A percentile compares a stretch with the other conserved stretches of the same genome.
Conservation (phyloP, 2,329 filamentous ascomycete genomes). For the Sordariomycetes sp. region DNA sequence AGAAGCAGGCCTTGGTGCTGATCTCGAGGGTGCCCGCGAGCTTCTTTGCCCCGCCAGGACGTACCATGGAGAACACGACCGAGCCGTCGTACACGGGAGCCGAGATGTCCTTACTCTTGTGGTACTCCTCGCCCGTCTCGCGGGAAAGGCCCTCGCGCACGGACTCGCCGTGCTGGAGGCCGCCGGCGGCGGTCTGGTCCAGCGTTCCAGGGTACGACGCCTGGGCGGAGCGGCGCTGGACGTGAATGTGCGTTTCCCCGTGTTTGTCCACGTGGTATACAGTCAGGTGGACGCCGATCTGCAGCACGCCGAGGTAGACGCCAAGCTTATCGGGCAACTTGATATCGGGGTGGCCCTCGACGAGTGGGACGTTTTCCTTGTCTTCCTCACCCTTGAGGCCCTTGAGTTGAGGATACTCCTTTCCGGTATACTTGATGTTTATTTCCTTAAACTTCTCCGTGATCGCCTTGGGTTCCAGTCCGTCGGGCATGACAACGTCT, state of each 20-base stretch:
- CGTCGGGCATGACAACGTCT: background rate
- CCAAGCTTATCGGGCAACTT: slow-evolving; percentile 20
- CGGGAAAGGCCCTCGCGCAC: slow-evolving; percentile 59
- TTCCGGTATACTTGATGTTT: background rate
- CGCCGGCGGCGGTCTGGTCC: slow-evolving; percentile 73
- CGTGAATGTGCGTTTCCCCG: slow-evolving; percentile 33
- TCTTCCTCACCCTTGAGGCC: background rate
- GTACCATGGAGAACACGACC: background rate
- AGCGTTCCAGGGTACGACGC: slow-evolving; percentile 62
- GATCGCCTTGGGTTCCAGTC: background rate
- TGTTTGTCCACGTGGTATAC: slow-evolving; percentile 24
- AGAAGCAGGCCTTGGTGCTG: slow-evolving; percentile 55
- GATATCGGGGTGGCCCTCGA: background rate
- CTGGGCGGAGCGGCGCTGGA: slow-evolving; percentile 53
- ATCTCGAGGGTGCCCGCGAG: slow-evolving; percentile 17
- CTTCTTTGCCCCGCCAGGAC: slow-evolving; percentile 1
- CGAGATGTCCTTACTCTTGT: background rate
- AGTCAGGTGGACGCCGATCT: slow-evolving; percentile 14
- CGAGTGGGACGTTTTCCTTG: background rate
- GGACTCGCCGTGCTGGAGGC: slow-evolving; percentile 55
- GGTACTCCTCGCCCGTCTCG: slow-evolving; percentile 59
- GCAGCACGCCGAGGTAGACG: slow-evolving; percentile 23
- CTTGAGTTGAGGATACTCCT: background rate
- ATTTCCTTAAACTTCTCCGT: background rate
- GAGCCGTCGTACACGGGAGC: background rate